These are phyloP conservation scores for Cordyceps cicadae DNA, from an alignment of 2,329 filamentous ascomycete species.

Conservation along the genomic window DNA sequence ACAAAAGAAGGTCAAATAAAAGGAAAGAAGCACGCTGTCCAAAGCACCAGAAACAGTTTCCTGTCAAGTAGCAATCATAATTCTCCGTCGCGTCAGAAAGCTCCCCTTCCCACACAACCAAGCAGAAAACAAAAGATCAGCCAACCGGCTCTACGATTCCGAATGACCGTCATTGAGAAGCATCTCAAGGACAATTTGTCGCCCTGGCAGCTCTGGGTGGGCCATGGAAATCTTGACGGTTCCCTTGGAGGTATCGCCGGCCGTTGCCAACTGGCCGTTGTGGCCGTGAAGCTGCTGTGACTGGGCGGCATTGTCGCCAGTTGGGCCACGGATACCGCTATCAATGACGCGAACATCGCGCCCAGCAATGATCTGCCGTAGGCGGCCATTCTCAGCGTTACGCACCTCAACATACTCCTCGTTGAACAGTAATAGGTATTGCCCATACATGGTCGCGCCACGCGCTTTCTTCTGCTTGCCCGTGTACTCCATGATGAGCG, in stretches of 20 bases:
- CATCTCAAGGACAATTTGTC: slow-evolving; percentile 86
- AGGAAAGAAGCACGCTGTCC: neutral
- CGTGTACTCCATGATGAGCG: slow-evolving; percentile 98
- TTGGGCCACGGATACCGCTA: slow-evolving; percentile 62
- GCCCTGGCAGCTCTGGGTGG: slow-evolving; percentile 76
- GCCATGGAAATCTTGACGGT: slow-evolving; percentile 94
- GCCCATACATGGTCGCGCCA: slow-evolving; percentile 79
- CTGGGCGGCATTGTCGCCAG: slow-evolving; percentile 37
- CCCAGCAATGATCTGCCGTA: slow-evolving; percentile 90
- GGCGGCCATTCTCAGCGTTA: slow-evolving; percentile 88
- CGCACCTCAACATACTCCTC: slow-evolving; percentile 94
- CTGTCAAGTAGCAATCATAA: neutral
- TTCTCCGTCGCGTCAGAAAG: neutral
- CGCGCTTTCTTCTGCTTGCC: slow-evolving; percentile 73
- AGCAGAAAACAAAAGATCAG: neutral
- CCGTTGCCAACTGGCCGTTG: slow-evolving; percentile 27
- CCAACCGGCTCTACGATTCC: slow-evolving; percentile 30
- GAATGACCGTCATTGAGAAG: slow-evolving; percentile 79
- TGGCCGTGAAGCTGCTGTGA: slow-evolving; percentile 26
- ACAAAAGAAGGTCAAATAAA: neutral
- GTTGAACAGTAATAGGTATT: slow-evolving; percentile 89
- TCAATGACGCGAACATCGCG: slow-evolving; percentile 85
- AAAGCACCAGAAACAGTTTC: neutral
- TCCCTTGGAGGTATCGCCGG: slow-evolving; percentile 47
- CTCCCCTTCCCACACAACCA: neutral